Evolutionary conservation across 1,284 basidiomycete genomes (phyloP), one percentile per base, ranked within the genome.

Genomic region (Trametes versicolor): DNA sequence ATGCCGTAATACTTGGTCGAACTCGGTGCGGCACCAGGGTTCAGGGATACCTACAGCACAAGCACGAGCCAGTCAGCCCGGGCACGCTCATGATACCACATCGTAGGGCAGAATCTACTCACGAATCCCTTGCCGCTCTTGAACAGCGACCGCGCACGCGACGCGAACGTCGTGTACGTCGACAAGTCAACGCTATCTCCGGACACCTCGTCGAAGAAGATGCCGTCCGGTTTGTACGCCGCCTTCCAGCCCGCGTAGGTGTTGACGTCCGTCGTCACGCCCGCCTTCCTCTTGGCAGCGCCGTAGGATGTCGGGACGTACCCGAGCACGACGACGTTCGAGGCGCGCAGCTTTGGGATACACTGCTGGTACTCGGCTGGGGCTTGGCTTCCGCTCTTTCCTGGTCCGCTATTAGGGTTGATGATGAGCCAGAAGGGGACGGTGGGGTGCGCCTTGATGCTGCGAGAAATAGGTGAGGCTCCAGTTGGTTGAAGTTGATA

Each of bases 131-230:
- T 29, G 1, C 66, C 64, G 25, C 59, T 51, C 25, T 50, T 59
- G 45, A 72, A 70, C 15, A 43, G 23, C 41, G 60, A 23, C 49
- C 57, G 49, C 6, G 71, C 70, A 15, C 56, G 49, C 9, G 50
- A 51, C 1, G 69, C 65, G 32, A 70, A 73, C 19, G 47, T 57
- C 41, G 54, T 45, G 58, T 74, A 75, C 36, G 60, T 63, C 21
- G 60, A 25, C 0, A 74, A 53, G 57, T 68, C 69, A 3, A 29
- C 49, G 10, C 63, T 52, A 9, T 52, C 58, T 9, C 65, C 68
- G 19, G 68, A 64, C 0, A 71, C 74, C 61, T 81, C 75, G 62
- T 81, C 79, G 69, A 81, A 80, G 66, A 81, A 81, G 37, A 81
- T 79, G 2, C 80, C 80, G 32, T 74, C 69, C 12, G 73, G 72